These are phyloP conservation scores for Epichloe brachyelytri DNA, from an alignment of 2,329 filamentous ascomycete genomes.

Conservation along the genomic window DNA sequence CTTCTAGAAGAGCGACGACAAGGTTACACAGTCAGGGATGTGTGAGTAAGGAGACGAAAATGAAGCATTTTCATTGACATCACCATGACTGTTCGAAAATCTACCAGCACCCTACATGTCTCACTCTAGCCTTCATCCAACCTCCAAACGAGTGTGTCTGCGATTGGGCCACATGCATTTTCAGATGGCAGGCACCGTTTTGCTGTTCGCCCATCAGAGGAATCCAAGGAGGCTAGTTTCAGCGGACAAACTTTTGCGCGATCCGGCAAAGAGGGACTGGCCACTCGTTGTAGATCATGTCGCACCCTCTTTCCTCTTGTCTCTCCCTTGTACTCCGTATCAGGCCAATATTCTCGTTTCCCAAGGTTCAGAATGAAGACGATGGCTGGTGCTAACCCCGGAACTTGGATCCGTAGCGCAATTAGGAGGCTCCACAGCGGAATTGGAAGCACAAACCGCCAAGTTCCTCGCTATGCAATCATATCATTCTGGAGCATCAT, in stretches of 20 bases:
- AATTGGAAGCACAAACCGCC: neutral
- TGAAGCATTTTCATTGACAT: no score
- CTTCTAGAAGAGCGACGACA: conserved; percentile 1
- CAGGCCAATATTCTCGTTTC: neutral
- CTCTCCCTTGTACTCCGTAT: neutral
- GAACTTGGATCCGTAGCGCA: neutral
- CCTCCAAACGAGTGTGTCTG: no score
- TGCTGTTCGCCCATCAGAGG: no score
- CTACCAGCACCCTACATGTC: no score
- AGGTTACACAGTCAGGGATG: neutral
- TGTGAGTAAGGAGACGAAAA: neutral
- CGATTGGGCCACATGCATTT: no score
- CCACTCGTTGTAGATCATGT: neutral
- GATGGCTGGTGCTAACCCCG: neutral
- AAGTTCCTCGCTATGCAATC: neutral
- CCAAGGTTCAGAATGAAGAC: neutral
- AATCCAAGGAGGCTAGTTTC: no score
- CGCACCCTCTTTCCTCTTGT: conserved; percentile 2
- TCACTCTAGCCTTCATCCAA: no score
- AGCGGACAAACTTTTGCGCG: neutral
- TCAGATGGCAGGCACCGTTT: no score
- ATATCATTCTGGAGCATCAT: neutral
- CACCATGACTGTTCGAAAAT: no score
- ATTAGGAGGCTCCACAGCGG: neutral
- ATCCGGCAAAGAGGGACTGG: neutral